Conservation (phyloP, 192 early-diverging fungal species). For the Coemansia sp. region DNA sequence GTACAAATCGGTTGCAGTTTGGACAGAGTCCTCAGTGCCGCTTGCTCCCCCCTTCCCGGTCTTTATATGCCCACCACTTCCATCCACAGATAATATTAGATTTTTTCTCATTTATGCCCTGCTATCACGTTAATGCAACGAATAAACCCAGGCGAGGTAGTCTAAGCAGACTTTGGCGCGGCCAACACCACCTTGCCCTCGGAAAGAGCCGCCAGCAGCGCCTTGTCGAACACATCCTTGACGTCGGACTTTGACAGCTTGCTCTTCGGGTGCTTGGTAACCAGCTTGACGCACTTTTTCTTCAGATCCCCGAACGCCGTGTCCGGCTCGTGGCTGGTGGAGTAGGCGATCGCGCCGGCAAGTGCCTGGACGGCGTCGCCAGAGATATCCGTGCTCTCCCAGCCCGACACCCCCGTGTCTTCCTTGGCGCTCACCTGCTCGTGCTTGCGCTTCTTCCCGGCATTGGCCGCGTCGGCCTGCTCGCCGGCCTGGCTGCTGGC, state of each 20-base stretch:
- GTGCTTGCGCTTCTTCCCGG: conserved; percentile 17
- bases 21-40: no score
- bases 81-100: no score
- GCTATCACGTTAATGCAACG: no score
- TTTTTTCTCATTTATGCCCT: no score
- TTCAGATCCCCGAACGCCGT: conserved; percentile 18
- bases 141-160: no score
- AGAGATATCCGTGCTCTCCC: conserved; percentile 17
- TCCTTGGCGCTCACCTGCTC: background rate
- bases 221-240: conserved; percentile 32
- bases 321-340: background rate
- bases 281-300: conserved; percentile 31
- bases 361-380: conserved; percentile 16
- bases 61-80: no score
- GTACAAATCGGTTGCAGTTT: no score
- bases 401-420: conserved; percentile 11
- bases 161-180: background rate
- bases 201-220: conserved; percentile 24
- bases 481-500: background rate
- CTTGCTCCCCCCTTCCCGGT: no score
- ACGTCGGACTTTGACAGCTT: conserved; percentile 16
- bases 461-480: background rate
- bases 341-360: conserved; percentile 17
- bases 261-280: conserved; percentile 20
- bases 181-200: conserved; percentile 11